A percentile compares a stretch with the other conserved stretches of the same genome.
Conservation (phyloP, 352 stramenopile species). For the Phytophthora sp. region DNA sequence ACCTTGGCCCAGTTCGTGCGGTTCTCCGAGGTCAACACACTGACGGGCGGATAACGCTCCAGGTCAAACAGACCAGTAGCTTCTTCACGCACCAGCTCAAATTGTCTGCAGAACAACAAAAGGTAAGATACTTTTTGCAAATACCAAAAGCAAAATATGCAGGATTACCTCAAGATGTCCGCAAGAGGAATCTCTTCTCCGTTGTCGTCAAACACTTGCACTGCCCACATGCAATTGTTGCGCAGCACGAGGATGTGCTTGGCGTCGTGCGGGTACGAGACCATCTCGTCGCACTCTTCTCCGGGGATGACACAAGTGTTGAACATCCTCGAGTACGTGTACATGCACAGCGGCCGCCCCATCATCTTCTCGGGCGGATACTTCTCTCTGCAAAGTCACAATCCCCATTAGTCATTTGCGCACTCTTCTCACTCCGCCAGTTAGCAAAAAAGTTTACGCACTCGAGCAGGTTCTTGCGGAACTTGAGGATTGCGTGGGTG, state of each 20-base stretch:
- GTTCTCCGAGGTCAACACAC: conserved; percentile 95
- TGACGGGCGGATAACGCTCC: conserved; percentile 89
- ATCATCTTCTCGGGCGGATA: conserved; percentile 95
- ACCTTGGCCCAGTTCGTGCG: conserved; percentile 95
- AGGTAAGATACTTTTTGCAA: neutral
- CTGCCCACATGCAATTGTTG: conserved; percentile 90
- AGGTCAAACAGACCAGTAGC: conserved; percentile 86
- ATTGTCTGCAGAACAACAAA: conserved; percentile 51
- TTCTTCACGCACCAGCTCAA: conserved; percentile 86
- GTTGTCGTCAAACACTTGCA: conserved; percentile 82
- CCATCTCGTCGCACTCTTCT: conserved; percentile 86
- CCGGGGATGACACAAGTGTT: conserved; percentile 96
- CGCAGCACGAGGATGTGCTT: conserved; percentile 94
- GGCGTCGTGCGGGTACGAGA: conserved; percentile 89
- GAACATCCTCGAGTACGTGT: conserved; percentile 95
- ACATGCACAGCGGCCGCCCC: conserved; percentile 93
- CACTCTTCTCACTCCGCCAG: neutral
- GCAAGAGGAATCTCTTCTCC: conserved; percentile 74
- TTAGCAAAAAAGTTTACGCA: conserved; percentile 36
- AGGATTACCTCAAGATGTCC: conserved; percentile 67
- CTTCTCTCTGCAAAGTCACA: conserved; percentile 63
- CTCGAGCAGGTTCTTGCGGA: conserved; percentile 91
- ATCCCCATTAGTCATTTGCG: neutral
- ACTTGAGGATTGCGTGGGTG: conserved; percentile 88
- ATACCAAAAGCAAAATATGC: neutral